Evolutionary conservation across 768 basidiomycete genomes (phyloP).

Genomic region (Suillus spraguei): DNA sequence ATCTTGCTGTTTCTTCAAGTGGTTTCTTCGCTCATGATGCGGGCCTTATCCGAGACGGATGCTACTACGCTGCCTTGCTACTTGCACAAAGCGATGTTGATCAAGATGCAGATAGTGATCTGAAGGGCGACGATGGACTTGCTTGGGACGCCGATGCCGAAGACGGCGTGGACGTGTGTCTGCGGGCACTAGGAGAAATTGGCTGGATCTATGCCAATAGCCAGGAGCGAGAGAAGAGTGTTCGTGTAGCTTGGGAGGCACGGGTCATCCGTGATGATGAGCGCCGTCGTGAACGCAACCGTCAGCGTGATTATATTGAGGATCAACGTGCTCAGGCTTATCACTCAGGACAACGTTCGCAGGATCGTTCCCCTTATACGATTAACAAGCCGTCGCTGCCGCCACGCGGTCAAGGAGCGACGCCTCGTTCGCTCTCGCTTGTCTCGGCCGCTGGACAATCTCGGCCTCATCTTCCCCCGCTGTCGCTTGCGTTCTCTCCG

Average conservation of each 20-base stretch:
- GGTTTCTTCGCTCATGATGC: slow-evolving; percentile 85
- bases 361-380: slow-evolving; percentile 31
- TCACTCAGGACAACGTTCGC: slow-evolving; percentile 28
- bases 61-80: slow-evolving; percentile 83
- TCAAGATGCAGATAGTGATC: slow-evolving; percentile 46
- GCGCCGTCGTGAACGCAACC: slow-evolving; percentile 27
- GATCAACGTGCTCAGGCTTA: slow-evolving; percentile 22
- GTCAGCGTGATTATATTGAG: slow-evolving; percentile 12
- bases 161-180: slow-evolving; percentile 49
- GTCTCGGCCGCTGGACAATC: slow-evolving; percentile 38
- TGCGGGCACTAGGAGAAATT: slow-evolving; percentile 79
- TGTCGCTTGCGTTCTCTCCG: slow-evolving; percentile 41
- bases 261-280: slow-evolving; percentile 35
- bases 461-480: slow-evolving; percentile 51
- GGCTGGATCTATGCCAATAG: slow-evolving; percentile 80
- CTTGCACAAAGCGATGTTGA: slow-evolving; percentile 60
- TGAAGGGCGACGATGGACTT: slow-evolving; percentile 18
- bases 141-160: slow-evolving; percentile 34
- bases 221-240: slow-evolving; percentile 67
- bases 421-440: slow-evolving; percentile 29
- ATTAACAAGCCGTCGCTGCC: slow-evolving; percentile 23
- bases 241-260: slow-evolving; percentile 51
- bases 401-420: slow-evolving; percentile 10
- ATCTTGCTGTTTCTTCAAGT: slow-evolving; percentile 42
- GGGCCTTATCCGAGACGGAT: slow-evolving; percentile 84